These are phyloP conservation scores for Schwanniomyces yamadae DNA, from an alignment of 805 yeast species.

Conservation along the genomic window DNA sequence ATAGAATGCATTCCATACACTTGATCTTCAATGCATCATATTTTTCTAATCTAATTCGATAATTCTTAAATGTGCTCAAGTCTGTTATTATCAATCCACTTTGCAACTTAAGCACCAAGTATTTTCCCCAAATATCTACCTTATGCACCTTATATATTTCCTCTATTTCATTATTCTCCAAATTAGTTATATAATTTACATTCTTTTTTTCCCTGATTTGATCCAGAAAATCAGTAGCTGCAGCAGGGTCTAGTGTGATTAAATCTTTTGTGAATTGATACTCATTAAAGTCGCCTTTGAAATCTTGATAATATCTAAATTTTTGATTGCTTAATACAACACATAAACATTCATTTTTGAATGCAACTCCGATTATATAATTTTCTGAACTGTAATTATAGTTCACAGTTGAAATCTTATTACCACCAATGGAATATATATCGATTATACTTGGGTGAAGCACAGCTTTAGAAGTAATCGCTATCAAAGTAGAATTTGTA, in stretches of 20 bases:
- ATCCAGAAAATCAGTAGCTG: no score
- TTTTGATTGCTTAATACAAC: conserved; percentile 54
- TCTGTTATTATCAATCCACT: conserved; percentile 34
- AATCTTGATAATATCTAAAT: conserved; percentile 60
- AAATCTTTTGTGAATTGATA: conserved; percentile 26
- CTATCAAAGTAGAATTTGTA: conserved; percentile 54
- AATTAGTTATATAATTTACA: conserved; percentile 23
- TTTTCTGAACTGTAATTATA: conserved; percentile 48
- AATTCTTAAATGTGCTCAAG: conserved; percentile 40
- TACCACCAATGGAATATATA: conserved; percentile 35
- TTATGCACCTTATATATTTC: conserved; percentile 25
- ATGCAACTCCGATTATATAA: conserved; percentile 52
- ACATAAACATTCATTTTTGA: conserved; percentile 51
- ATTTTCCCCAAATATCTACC: conserved; percentile 36
- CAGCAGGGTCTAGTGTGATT: conserved; percentile 13
- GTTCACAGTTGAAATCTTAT: conserved; percentile 34
- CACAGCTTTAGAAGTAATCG: conserved; percentile 41
- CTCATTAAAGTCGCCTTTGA: conserved; percentile 66
- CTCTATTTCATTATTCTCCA: conserved; percentile 32
- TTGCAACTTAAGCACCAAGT: conserved; percentile 43
- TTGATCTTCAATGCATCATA: conserved; percentile 20
- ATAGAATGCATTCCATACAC: conserved; percentile 16
- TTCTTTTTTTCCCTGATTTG: conserved; percentile 3
- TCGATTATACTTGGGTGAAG: conserved; percentile 38
- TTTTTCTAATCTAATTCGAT: conserved; percentile 32